Base-by-base conservation (phyloP, 2,329 filamentous ascomycete genomes). In the Herpotrichia juniperi region DNA sequence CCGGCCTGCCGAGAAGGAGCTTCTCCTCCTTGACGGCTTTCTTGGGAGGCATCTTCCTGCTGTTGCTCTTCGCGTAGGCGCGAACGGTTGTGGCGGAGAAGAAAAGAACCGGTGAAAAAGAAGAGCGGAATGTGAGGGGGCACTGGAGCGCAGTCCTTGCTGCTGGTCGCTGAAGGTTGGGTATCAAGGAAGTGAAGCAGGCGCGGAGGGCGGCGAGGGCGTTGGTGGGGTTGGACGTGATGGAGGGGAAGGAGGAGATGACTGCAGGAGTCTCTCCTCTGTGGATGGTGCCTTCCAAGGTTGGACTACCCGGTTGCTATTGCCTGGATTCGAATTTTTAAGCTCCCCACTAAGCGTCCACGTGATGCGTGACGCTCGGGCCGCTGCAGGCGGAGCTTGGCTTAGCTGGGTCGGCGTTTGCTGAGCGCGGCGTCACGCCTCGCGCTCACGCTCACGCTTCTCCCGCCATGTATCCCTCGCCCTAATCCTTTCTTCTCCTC, bases 1-100 rank as follows among this genome's bases (percentile, higher is more conserved):
- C 94, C 63, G 94, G 94, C 75, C 94, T 85, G 78, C 94, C 94
- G 78, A 99, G 84, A 67, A 94, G 87, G 78, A 97, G 84, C 87
- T 97, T 97, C 84, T 97, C 90, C 84, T 97, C 90, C 69, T 91
- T 87, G 68, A 87, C 88, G 48, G 79, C 81, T 81, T 97, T 97
- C 85, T 99, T 99, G 76, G 94, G 94, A 79, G 91, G 83, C 94
- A 99, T 99, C 76, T 86, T 92, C 75, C 83, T 87, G 74, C 82
- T 79, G 69, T 79, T 81, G 72, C 82, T 79, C 64, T 79, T 81
- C 54, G 83, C 81, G 79, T 83, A 86, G 58, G 74, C 73, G 65
- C 82, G 80, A 76, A 69, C 83, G 79, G 71, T 74, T 31, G 63
- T 56, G 59, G 64, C 53, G 54, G 57, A 56, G 59, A 78, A 76